These are phyloP conservation scores for Ogataea angusta DNA, from an alignment of 805 yeast species.

Conservation along the genomic window DNA sequence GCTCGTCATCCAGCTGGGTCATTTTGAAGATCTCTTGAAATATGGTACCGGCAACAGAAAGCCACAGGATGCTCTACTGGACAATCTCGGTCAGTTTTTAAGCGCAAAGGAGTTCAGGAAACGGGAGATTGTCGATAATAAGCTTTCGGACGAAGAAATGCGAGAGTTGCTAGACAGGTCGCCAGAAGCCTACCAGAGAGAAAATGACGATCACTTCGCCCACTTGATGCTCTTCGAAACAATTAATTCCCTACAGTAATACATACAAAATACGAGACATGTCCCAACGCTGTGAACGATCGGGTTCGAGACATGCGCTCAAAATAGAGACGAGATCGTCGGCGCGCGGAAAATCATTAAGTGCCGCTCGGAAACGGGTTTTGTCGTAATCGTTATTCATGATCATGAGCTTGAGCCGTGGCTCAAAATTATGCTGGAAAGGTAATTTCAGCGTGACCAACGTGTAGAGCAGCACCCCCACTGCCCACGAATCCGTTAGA, in stretches of 20 bases:
- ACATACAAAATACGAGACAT: slow-evolving; percentile 5
- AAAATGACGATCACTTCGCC: slow-evolving; percentile 4
- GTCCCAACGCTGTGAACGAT: slow-evolving; percentile 37
- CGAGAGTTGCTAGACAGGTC: slow-evolving; percentile 50
- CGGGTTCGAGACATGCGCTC: slow-evolving; percentile 50
- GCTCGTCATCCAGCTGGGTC: slow-evolving; percentile 67
- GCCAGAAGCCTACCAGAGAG: slow-evolving; percentile 35
- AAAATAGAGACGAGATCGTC: slow-evolving; percentile 32
- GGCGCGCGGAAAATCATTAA: slow-evolving; percentile 22
- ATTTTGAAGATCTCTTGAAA: slow-evolving; percentile 40
- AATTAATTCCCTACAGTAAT: slow-evolving; percentile 28
- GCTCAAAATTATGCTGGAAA: slow-evolving; percentile 80
- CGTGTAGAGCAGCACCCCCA: slow-evolving; percentile 75
- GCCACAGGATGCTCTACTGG: slow-evolving; percentile 16
- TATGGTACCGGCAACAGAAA: slow-evolving; percentile 12
- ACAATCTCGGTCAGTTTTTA: slow-evolving; percentile 41
- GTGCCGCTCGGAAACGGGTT: slow-evolving; percentile 34
- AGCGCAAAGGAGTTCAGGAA: slow-evolving; percentile 33
- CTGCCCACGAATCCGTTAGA: slow-evolving; percentile 85
- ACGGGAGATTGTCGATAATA: slow-evolving; percentile 22
- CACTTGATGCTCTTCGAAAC: slow-evolving; percentile 39
- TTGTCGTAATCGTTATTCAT: slow-evolving; percentile 59
- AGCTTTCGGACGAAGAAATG: slow-evolving; percentile 41
- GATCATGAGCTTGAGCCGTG: slow-evolving; percentile 71
- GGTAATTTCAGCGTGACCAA: slow-evolving; percentile 74